Conservation (phyloP, 116 monocot genomes). For the Cymodocea nodosa region DNA sequence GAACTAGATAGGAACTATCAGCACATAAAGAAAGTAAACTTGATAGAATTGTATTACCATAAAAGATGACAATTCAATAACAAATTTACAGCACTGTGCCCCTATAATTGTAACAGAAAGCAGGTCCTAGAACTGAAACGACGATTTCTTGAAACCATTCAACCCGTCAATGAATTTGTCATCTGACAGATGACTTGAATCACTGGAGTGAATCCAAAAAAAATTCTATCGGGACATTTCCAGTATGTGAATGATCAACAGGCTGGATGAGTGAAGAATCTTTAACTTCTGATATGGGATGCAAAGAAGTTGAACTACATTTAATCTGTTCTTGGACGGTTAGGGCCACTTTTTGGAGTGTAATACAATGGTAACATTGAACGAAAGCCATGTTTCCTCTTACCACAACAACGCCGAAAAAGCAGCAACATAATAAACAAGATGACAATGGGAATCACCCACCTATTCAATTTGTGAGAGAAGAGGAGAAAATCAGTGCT, state of each 20-base stretch:
- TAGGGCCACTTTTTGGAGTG: conserved; percentile 7
- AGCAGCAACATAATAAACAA: conserved; percentile 9
- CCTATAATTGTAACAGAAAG: neutral
- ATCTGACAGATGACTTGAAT: neutral
- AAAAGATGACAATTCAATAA: neutral
- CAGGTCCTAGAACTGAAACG: too few relatives aligned
- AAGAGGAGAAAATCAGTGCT: neutral
- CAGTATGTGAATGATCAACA: neutral
- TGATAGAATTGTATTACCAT: too few relatives aligned
- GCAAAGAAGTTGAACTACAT: neutral
- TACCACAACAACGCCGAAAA: conserved; percentile 19
- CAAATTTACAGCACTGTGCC: neutral
- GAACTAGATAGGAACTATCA: too few relatives aligned
- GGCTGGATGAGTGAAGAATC: neutral
- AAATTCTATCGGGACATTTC: neutral
- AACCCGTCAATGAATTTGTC: neutral
- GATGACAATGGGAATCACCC: conserved; percentile 14
- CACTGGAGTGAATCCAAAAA: neutral
- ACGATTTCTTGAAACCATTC: too few relatives aligned
- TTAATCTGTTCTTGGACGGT: conserved; percentile 18
- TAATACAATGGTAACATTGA: conserved; percentile 17
- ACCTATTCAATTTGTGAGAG: conserved; percentile 5
- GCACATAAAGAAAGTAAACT: too few relatives aligned
- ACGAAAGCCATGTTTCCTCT: conserved; percentile 10
- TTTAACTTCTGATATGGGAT: neutral